phyloP scores from a whole-genome alignment of 495 filamentous ascomycete species.

The Achaetomiella virescens region DNA sequence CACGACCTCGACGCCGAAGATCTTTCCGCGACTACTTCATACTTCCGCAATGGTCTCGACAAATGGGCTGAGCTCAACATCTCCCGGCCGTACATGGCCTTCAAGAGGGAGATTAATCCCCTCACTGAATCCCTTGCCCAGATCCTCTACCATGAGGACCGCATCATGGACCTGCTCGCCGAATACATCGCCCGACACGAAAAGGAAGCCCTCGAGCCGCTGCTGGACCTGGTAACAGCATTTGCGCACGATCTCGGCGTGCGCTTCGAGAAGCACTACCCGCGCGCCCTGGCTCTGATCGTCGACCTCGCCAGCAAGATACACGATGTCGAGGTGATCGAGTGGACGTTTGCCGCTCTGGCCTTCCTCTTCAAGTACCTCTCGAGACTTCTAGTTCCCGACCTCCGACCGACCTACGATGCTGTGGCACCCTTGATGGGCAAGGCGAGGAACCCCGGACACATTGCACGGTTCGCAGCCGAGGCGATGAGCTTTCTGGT shows the following conservation, averaged over 20 bases:
- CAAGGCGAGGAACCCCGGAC: slow-evolving; percentile 68
- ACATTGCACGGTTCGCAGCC: slow-evolving; percentile 85
- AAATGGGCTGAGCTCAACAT: slow-evolving; percentile 89
- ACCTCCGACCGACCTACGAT: slow-evolving; percentile 75
- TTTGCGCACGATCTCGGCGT: slow-evolving; percentile 87
- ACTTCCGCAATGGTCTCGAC: slow-evolving; percentile 72
- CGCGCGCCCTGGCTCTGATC: slow-evolving; percentile 61
- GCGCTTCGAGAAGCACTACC: slow-evolving; percentile 85
- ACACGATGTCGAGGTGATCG: slow-evolving; percentile 67
- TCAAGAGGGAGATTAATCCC: slow-evolving; percentile 63
- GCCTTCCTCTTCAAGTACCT: slow-evolving; percentile 97
- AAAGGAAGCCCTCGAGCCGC: slow-evolving; percentile 69
- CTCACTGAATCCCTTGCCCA: slow-evolving; percentile 86
- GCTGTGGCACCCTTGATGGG: slow-evolving; percentile 83
- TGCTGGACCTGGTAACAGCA: slow-evolving; percentile 75
- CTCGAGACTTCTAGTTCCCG: slow-evolving; percentile 73
- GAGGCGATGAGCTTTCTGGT: slow-evolving; percentile 93
- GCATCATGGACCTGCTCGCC: slow-evolving; percentile 72
- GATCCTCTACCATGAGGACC: slow-evolving; percentile 78
- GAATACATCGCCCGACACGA: slow-evolving; percentile 73
- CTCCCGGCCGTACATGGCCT: slow-evolving; percentile 68
- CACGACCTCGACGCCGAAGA: slow-evolving; percentile 74
- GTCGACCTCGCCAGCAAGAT: slow-evolving; percentile 43
- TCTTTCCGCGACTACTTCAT: slow-evolving; percentile 62
- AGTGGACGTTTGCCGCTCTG: slow-evolving; percentile 94